These are phyloP conservation scores for Torulaspora maleeae DNA, from an alignment of 805 yeast species.

Conservation along the genomic window DNA sequence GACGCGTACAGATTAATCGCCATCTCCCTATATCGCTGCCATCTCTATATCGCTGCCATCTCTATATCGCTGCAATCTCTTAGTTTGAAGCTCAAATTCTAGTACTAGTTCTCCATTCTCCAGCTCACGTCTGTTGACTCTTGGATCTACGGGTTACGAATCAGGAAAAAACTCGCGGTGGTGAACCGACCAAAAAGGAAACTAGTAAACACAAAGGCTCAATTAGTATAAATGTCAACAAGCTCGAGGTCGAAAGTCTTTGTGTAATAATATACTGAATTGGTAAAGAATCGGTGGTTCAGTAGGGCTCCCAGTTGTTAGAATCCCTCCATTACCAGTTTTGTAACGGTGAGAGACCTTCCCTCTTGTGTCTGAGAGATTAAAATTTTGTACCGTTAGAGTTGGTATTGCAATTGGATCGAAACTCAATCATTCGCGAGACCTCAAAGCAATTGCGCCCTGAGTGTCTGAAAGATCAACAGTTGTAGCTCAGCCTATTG, in stretches of 20 bases:
- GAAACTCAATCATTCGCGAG: background rate
- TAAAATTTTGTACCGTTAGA: background rate
- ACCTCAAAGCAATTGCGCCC: constrained; percentile 3
- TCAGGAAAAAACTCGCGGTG: background rate
- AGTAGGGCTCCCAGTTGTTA: background rate
- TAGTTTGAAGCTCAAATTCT: no score
- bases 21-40: no score
- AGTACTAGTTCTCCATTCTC: background rate
- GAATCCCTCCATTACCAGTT: background rate
- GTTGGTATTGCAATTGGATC: background rate
- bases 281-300: background rate
- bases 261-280: constrained; percentile 4
- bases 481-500: constrained; percentile 12
- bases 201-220: constrained; percentile 8
- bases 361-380: constrained; percentile 3
- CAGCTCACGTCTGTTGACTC: background rate
- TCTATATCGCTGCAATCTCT: no score
- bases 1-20: no score
- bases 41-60: no score
- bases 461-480: background rate
- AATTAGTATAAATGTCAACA: constrained; percentile 6
- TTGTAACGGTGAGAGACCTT: background rate
- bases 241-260: constrained; percentile 1
- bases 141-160: background rate
- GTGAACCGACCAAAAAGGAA: constrained; percentile 1